Evolutionary conservation across 371 early-diverging fungal genomes (phyloP).

Genomic region (Actinomortierella wolfii): DNA sequence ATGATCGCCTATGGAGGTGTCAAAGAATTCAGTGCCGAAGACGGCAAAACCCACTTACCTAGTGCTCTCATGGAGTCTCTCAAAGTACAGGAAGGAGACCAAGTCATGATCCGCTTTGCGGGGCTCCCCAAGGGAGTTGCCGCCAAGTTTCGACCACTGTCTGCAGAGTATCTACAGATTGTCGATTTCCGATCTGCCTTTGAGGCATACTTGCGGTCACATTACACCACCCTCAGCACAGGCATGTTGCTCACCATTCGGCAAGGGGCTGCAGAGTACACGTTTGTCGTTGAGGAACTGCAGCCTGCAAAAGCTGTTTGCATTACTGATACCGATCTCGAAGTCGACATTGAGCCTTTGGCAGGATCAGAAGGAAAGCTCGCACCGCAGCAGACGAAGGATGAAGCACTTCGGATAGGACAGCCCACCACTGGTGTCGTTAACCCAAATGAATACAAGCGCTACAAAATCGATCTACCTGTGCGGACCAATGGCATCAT

Average conservation of each 20-base stretch:
- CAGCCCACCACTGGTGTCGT: constrained; percentile 7
- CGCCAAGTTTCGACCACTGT: constrained; percentile 70
- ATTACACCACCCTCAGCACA: constrained; percentile 74
- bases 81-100: constrained; percentile 47
- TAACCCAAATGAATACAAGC: constrained; percentile 26
- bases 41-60: constrained; percentile 60
- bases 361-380: constrained; percentile 11
- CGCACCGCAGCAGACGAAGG: background rate
- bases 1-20: constrained; percentile 71
- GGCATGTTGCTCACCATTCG: constrained; percentile 69
- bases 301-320: constrained; percentile 71
- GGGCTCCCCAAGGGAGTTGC: constrained; percentile 72
- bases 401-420: constrained; percentile 26
- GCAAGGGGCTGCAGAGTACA: constrained; percentile 56
- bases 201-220: constrained; percentile 75
- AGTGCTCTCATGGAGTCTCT: constrained; percentile 59
- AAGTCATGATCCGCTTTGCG: constrained; percentile 54
- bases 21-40: constrained; percentile 73
- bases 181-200: constrained; percentile 72
- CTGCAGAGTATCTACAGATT: constrained; percentile 63
- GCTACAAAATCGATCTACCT: constrained; percentile 41
- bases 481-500: constrained; percentile 5
- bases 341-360: constrained; percentile 76
- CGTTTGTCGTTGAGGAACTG: constrained; percentile 71
- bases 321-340: constrained; percentile 84